These are phyloP conservation scores for Ballota nigra DNA, from an alignment of 257 asterid species.

Conservation along the genomic window DNA sequence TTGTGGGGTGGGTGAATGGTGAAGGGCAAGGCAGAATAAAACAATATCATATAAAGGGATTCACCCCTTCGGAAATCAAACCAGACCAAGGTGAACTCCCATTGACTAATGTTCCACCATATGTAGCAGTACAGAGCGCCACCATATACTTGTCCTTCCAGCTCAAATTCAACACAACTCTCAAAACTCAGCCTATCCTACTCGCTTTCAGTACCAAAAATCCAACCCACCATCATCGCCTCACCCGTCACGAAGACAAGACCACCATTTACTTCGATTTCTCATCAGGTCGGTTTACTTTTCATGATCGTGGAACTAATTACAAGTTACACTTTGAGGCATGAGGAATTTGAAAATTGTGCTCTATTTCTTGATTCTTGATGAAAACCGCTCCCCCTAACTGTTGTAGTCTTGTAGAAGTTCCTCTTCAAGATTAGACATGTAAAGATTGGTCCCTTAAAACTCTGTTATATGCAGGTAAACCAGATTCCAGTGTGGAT, in stretches of 20 bases:
- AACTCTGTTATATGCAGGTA: constrained; percentile 34
- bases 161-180: constrained; percentile 52
- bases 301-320: background rate
- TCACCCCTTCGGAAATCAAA: constrained; percentile 58
- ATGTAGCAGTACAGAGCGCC: constrained; percentile 56
- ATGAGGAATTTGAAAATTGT: no score
- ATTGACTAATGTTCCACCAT: constrained; percentile 70
- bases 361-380: no score
- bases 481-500: constrained; percentile 28
- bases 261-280: constrained; percentile 57
- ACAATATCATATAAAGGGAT: constrained; percentile 66
- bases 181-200: constrained; percentile 63
- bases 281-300: constrained; percentile 56
- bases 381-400: no score
- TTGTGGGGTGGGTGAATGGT: constrained; percentile 75
- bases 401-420: no score
- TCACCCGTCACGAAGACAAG: constrained; percentile 77
- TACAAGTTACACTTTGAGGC: background rate
- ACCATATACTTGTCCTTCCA: constrained; percentile 80
- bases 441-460: background rate
- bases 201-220: constrained; percentile 66
- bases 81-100: constrained; percentile 75
- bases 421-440: no score
- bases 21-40: constrained; percentile 74
- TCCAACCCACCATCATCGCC: constrained; percentile 72